These are phyloP conservation scores for Cryphonectria japonica DNA, from an alignment of 2,329 filamentous ascomycete genomes.

Conservation along the genomic window DNA sequence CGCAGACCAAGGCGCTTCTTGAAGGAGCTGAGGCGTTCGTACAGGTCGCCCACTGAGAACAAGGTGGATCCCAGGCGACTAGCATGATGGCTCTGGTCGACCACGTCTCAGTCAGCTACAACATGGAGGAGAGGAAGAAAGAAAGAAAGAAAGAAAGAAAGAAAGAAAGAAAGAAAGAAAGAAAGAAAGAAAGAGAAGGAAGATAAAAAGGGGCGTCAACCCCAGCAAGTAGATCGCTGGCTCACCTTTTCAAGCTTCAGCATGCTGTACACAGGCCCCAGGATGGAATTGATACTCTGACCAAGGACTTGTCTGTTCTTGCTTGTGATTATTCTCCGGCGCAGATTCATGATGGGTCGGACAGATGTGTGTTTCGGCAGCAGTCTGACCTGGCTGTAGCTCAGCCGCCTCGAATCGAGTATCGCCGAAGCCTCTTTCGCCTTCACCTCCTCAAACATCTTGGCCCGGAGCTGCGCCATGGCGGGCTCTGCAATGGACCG, in stretches of 20 bases:
- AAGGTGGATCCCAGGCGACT: constrained; percentile 75
- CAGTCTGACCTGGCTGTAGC: constrained; percentile 78
- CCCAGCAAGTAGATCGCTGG: neutral
- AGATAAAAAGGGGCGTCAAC: neutral
- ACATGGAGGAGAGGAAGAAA: neutral
- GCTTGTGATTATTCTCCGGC: constrained; percentile 59
- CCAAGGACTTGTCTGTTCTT: constrained; percentile 60
- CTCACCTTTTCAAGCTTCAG: constrained; percentile 77
- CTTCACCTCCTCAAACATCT: constrained; percentile 80
- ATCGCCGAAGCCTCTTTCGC: constrained; percentile 58
- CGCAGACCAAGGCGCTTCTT: constrained; percentile 51
- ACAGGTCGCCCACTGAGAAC: constrained; percentile 81
- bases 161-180: neutral
- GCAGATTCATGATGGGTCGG: constrained; percentile 86
- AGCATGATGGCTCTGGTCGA: constrained; percentile 52
- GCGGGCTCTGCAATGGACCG: constrained; percentile 73
- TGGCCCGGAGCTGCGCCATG: constrained; percentile 65
- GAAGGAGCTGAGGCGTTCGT: constrained; percentile 72
- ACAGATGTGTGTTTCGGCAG: constrained; percentile 79
- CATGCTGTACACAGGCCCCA: constrained; percentile 73
- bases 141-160: neutral
- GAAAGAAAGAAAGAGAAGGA: neutral
- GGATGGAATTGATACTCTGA: constrained; percentile 66
- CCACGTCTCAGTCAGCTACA: constrained; percentile 3
- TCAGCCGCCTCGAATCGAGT: constrained; percentile 66